phyloP scores from a whole-genome alignment of 352 stramenopile genomes.

The Phytophthora multivora region DNA sequence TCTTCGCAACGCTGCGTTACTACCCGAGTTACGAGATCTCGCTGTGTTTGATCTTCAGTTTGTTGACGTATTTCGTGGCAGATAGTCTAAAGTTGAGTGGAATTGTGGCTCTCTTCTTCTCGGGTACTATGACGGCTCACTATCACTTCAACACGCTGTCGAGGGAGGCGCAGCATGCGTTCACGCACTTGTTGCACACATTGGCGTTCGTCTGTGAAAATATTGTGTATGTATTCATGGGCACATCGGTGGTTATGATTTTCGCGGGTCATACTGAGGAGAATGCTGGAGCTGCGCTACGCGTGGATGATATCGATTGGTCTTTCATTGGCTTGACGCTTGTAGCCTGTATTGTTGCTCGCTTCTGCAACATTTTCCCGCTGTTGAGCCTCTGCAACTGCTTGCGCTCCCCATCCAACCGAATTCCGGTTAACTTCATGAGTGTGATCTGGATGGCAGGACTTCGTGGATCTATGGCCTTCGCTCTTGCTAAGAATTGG shows the following conservation, averaged over 20 bases:
- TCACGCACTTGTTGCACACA: conserved; percentile 86
- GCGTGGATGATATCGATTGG: conserved; percentile 83
- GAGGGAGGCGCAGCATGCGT: conserved; percentile 79
- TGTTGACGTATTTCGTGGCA: conserved; percentile 86
- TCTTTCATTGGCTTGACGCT: conserved; percentile 82
- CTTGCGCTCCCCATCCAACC: conserved; percentile 50
- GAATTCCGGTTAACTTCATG: conserved; percentile 81
- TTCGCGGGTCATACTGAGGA: conserved; percentile 74
- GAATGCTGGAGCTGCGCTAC: conserved; percentile 57
- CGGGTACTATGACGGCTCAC: conserved; percentile 87
- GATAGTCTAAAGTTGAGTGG: conserved; percentile 85
- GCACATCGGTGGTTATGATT: conserved; percentile 83
- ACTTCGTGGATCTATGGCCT: conserved; percentile 93
- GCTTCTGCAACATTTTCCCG: conserved; percentile 82
- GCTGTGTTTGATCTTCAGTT: conserved; percentile 84
- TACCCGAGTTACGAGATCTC: conserved; percentile 90
- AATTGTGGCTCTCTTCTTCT: conserved; percentile 95
- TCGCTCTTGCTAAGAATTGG: conserved; percentile 90
- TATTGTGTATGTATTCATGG: conserved; percentile 90
- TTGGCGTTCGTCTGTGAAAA: conserved; percentile 83
- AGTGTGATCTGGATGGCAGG: conserved; percentile 93
- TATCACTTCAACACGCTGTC: conserved; percentile 90
- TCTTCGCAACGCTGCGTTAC: conserved; percentile 74
- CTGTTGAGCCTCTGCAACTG: conserved; percentile 78
- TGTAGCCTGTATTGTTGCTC: conserved; percentile 64